Evolutionary conservation across 2,329 filamentous ascomycete genomes (phyloP).

Genomic region (Sarocladiaceae sp.): DNA sequence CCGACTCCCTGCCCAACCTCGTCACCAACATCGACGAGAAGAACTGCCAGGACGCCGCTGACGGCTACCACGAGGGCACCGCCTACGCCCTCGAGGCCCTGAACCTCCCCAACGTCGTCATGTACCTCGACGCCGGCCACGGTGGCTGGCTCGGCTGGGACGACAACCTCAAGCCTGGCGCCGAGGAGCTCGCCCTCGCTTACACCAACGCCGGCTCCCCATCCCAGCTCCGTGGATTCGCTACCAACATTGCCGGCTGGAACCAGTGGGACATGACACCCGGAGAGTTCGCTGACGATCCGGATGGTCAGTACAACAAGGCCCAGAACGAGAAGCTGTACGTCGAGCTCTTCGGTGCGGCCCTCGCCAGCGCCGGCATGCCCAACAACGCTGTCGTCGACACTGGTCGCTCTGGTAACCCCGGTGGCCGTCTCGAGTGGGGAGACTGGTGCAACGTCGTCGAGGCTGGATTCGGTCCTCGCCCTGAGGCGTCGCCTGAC

Average conservation of each 20-base stretch:
- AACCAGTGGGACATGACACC: conserved; percentile 31
- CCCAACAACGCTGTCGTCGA: conserved; percentile 37
- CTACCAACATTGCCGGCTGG: conserved; percentile 35
- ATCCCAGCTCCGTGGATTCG: conserved; percentile 30
- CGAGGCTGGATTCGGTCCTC: conserved; percentile 53
- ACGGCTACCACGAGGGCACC: conserved; percentile 34
- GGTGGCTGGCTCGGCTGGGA: conserved; percentile 60
- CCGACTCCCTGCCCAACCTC: conserved; percentile 56
- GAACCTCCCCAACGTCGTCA: conserved; percentile 55
- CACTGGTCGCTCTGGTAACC: conserved; percentile 33
- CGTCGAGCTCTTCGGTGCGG: conserved; percentile 32
- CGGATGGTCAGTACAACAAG: conserved; percentile 33
- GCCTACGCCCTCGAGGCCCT: conserved; percentile 50
- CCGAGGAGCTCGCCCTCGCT: conserved; percentile 31
- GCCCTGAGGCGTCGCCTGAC: conserved; percentile 40
- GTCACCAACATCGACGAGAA: conserved; percentile 51
- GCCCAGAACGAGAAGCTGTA: conserved; percentile 37
- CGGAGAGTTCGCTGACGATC: conserved; percentile 34
- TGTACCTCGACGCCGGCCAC: conserved; percentile 60
- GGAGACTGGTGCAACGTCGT: conserved; percentile 56
- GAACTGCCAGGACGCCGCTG: conserved; percentile 47
- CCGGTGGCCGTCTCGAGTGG: conserved; percentile 36
- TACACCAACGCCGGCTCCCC: conserved; percentile 31
- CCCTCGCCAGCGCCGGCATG: conserved; percentile 31
- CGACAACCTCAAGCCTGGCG: conserved; percentile 46